Conservation (phyloP, 1,139 yeast species). For the Suhomyces wounanorum region DNA sequence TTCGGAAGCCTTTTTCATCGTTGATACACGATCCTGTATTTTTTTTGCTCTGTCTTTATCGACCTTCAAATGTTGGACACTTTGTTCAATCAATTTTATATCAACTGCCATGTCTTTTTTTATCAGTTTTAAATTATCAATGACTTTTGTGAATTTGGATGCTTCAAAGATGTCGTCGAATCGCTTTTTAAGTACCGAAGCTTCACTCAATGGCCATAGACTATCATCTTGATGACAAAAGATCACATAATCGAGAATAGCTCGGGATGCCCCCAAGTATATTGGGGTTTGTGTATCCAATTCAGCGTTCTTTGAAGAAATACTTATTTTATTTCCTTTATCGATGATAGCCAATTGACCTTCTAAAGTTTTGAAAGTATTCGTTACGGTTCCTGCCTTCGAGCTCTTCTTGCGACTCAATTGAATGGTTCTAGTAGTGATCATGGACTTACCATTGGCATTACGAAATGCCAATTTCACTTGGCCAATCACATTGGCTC, state of each 20-base stretch:
- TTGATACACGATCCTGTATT: slow-evolving; percentile 50
- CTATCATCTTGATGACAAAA: slow-evolving; percentile 98
- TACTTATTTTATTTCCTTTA: slow-evolving; percentile 67
- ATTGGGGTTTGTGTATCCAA: slow-evolving; percentile 80
- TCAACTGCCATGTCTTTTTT: slow-evolving; percentile 78
- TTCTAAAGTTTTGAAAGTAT: slow-evolving; percentile 86
- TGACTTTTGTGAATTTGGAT: slow-evolving; percentile 85
- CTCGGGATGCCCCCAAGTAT: slow-evolving; percentile 83
- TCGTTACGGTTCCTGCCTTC: slow-evolving; percentile 34
- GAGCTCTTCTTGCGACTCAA: slow-evolving; percentile 56
- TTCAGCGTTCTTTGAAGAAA: slow-evolving; percentile 84
- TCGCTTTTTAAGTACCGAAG: slow-evolving; percentile 81
- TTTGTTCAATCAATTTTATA: slow-evolving; percentile 72
- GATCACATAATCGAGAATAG: slow-evolving; percentile 87
- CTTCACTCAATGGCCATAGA: slow-evolving; percentile 95
- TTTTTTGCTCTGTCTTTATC: slow-evolving; percentile 75
- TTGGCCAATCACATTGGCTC: slow-evolving; percentile 81
- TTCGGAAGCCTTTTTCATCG: slow-evolving; percentile 47
- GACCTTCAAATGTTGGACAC: slow-evolving; percentile 70
- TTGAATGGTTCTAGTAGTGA: slow-evolving; percentile 83
- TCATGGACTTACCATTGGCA: slow-evolving; percentile 75
- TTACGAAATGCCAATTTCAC: slow-evolving; percentile 84
- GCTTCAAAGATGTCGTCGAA: slow-evolving; percentile 98
- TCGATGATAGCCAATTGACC: slow-evolving; percentile 76
- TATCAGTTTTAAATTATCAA: slow-evolving; percentile 74